These are phyloP conservation scores for Aspergillus udagawae DNA, from an alignment of 2,329 filamentous ascomycete species.

Conservation along the genomic window DNA sequence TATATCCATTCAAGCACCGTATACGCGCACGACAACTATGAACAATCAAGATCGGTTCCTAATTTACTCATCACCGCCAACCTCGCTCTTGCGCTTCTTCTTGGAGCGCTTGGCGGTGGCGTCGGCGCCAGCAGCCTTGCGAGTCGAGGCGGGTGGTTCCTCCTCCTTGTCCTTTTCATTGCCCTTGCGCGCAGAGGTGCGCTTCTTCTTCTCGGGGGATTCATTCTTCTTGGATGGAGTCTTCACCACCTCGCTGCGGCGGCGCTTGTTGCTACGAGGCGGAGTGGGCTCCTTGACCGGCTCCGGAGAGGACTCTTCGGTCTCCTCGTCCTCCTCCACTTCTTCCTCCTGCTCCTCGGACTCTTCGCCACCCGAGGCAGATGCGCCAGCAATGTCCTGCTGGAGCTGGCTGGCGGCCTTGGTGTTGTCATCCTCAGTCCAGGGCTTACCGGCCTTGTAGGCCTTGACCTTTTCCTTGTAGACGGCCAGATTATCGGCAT, in stretches of 20 bases:
- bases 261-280: conserved; percentile 42
- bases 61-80: conserved; percentile 19
- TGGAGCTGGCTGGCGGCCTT: conserved; percentile 41
- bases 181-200: conserved; percentile 19
- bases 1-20: neutral
- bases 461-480: conserved; percentile 54
- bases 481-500: conserved; percentile 52
- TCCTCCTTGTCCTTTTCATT: conserved; percentile 33
- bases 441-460: conserved; percentile 52
- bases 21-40: neutral
- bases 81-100: conserved; percentile 49
- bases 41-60: conserved; percentile 6
- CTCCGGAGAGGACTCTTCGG: conserved; percentile 32
- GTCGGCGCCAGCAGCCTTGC: conserved; percentile 29
- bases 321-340: conserved; percentile 23
- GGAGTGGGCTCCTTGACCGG: conserved; percentile 42
- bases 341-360: conserved; percentile 28
- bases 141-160: conserved; percentile 20
- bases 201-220: conserved; percentile 32
- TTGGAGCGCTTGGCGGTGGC: conserved; percentile 34
- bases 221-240: conserved; percentile 34
- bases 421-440: conserved; percentile 42
- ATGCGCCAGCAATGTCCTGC: conserved; percentile 37
- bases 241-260: conserved; percentile 37
- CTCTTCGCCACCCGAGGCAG: conserved; percentile 29